A percentile compares a stretch with the other conserved stretches of the same genome.
Conservation (phyloP, 1,284 basidiomycete species). For the Ustilago loliicola region DNA sequence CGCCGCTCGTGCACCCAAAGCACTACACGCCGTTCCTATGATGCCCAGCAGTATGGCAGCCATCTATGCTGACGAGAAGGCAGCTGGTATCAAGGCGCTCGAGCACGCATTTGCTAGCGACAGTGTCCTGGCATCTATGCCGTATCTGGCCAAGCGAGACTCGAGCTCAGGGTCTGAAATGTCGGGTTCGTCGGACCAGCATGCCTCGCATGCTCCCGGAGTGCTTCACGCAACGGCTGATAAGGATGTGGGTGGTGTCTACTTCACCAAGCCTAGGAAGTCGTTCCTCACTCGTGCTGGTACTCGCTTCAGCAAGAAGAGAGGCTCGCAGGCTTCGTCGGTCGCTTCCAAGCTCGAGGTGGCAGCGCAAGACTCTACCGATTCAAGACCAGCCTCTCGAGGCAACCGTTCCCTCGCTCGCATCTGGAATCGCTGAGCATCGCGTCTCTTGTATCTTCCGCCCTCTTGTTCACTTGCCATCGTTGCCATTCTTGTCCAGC, state of each 20-base stretch:
- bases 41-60: conserved; percentile 17
- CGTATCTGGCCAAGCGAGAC: conserved; percentile 39
- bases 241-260: conserved; percentile 30
- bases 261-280: conserved; percentile 24
- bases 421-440: conserved; percentile 26
- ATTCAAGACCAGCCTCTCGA: conserved; percentile 14
- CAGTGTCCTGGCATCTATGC: conserved; percentile 41
- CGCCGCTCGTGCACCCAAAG: neutral
- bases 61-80: conserved; percentile 35
- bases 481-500: neutral
- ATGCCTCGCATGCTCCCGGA: conserved; percentile 15
- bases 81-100: conserved; percentile 32
- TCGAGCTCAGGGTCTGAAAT: conserved; percentile 42
- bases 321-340: neutral
- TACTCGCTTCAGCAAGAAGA: conserved; percentile 34
- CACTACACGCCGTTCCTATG: conserved; percentile 8
- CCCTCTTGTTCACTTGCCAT: neutral
- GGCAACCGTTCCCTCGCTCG: conserved; percentile 23
- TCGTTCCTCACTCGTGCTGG: conserved; percentile 28
- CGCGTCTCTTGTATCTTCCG: neutral
- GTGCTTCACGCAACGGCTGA: conserved; percentile 26
- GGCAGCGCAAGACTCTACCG: neutral
- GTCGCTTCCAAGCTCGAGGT: conserved; percentile 6
- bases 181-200: conserved; percentile 41
- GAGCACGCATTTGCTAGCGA: conserved; percentile 29